A percentile compares a stretch with the other conserved stretches of the same genome.
Evolutionary conservation across 192 early-diverging fungal species (phyloP).

Genomic region (Mortierella hygrophila): DNA sequence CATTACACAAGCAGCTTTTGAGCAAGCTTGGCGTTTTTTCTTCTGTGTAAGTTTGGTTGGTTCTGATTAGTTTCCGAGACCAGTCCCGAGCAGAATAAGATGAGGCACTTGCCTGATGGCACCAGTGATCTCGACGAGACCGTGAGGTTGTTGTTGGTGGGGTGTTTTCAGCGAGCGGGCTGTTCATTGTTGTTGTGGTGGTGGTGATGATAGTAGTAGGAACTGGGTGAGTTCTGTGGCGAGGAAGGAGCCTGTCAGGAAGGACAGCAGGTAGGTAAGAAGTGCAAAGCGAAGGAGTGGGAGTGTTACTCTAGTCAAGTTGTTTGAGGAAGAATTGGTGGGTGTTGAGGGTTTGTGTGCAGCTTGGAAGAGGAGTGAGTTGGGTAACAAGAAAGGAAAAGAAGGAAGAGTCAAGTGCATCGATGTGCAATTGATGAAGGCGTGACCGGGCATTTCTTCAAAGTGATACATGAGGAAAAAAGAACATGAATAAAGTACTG

Average conservation of each 20-base stretch:
- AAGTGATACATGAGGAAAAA: background rate
- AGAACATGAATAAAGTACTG: background rate
- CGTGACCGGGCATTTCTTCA: background rate
- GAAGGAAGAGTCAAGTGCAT: background rate
- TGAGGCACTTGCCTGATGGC: slow-evolving; percentile 44
- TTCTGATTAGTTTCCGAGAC: background rate
- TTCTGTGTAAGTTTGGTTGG: background rate
- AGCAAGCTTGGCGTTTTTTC: background rate
- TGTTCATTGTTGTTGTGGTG: background rate
- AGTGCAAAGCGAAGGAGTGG: background rate
- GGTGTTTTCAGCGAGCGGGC: slow-evolving; percentile 2
- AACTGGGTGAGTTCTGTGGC: background rate
- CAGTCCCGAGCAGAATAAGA: background rate
- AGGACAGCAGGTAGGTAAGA: background rate
- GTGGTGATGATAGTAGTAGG: background rate
- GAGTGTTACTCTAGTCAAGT: background rate
- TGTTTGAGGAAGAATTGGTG: background rate
- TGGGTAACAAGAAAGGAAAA: background rate
- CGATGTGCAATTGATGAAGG: background rate
- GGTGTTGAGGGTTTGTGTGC: background rate
- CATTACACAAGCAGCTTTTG: background rate
- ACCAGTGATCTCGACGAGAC: slow-evolving; percentile 41
- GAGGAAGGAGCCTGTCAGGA: background rate
- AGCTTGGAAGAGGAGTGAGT: background rate
- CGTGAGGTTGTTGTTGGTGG: background rate